Evolutionary conservation across 1,284 basidiomycete genomes (phyloP).

Genomic region (Xerocomus amazonicus): DNA sequence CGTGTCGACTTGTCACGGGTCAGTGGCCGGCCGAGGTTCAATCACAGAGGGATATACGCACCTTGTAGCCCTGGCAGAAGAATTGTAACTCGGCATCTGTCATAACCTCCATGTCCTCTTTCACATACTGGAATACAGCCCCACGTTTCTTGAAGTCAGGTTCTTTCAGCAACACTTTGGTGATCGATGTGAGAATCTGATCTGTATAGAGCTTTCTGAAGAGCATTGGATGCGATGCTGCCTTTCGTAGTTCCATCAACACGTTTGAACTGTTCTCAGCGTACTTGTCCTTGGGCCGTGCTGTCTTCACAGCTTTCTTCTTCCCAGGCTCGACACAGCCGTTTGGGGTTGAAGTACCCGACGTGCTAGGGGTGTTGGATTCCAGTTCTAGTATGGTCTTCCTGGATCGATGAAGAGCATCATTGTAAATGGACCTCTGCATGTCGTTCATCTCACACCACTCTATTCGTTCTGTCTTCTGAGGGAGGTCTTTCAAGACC

Average conservation of each 20-base stretch:
- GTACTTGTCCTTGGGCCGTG: constrained; percentile 60
- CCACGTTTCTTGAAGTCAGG: constrained; percentile 83
- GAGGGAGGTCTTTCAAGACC: constrained; percentile 90
- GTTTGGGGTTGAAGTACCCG: constrained; percentile 36
- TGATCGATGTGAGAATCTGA: constrained; percentile 68
- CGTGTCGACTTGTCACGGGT: constrained; percentile 59
- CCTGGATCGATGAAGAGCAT: constrained; percentile 80
- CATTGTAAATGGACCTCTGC: constrained; percentile 83
- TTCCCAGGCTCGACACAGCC: constrained; percentile 38
- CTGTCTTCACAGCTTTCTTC: constrained; percentile 45
- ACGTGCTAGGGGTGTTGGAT: constrained; percentile 31
- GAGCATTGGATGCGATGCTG: constrained; percentile 93
- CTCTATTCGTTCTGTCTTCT: constrained; percentile 89
- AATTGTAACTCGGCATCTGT: constrained; percentile 89
- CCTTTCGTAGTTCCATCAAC: constrained; percentile 94
- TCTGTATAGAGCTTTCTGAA: constrained; percentile 87
- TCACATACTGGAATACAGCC: constrained; percentile 75
- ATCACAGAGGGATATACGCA: constrained; percentile 28
- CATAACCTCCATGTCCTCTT: constrained; percentile 94
- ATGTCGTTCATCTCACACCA: constrained; percentile 90
- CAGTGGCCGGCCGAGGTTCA: neutral
- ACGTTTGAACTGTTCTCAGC: constrained; percentile 84
- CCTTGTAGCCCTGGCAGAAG: constrained; percentile 81
- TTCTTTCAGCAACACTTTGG: constrained; percentile 85
- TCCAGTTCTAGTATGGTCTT: constrained; percentile 72